These are phyloP conservation scores for Lodderomyces parapsilosis DNA, from an alignment of 1,139 yeast species.

Conservation along the genomic window DNA sequence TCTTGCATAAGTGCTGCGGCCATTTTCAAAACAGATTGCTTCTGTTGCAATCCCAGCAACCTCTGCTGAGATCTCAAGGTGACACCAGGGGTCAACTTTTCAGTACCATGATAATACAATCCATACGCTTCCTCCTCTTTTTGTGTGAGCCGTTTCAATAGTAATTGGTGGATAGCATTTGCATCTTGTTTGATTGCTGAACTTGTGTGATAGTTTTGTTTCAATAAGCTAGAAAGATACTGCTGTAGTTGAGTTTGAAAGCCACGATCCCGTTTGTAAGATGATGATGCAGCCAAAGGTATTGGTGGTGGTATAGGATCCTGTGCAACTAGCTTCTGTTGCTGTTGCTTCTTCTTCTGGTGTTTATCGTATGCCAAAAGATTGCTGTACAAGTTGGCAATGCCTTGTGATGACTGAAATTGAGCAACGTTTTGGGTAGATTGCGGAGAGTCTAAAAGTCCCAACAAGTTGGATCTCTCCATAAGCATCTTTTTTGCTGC, in stretches of 20 bases:
- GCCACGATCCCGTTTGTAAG: conserved; percentile 47
- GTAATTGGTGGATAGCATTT: conserved; percentile 39
- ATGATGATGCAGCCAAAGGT: conserved; percentile 56
- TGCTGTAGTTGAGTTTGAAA: conserved; percentile 55
- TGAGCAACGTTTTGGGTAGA: conserved; percentile 74
- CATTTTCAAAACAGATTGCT: conserved; percentile 69
- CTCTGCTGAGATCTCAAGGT: conserved; percentile 67
- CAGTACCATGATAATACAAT: conserved; percentile 70
- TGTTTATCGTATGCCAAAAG: conserved; percentile 75
- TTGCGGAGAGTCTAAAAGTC: conserved; percentile 85
- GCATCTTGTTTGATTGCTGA: conserved; percentile 33
- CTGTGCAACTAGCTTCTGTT: conserved; percentile 36
- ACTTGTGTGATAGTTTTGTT: conserved; percentile 32
- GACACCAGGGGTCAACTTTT: conserved; percentile 77
- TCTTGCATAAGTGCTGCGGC: conserved; percentile 75
- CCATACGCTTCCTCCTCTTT: conserved; percentile 90
- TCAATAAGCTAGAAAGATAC: conserved; percentile 37
- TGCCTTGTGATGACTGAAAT: conserved; percentile 83
- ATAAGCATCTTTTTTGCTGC: conserved; percentile 86
- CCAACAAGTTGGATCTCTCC: conserved; percentile 78
- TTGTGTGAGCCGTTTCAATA: conserved; percentile 59
- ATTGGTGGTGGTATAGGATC: conserved; percentile 63
- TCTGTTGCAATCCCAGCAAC: conserved; percentile 46
- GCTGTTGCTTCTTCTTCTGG: conserved; percentile 43
- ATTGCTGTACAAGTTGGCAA: conserved; percentile 80